A percentile compares a stretch with the other conserved stretches of the same genome.
These are phyloP conservation scores for Xylaria cubensis DNA, from an alignment of 495 filamentous ascomycete genomes.

Conservation along the genomic window DNA sequence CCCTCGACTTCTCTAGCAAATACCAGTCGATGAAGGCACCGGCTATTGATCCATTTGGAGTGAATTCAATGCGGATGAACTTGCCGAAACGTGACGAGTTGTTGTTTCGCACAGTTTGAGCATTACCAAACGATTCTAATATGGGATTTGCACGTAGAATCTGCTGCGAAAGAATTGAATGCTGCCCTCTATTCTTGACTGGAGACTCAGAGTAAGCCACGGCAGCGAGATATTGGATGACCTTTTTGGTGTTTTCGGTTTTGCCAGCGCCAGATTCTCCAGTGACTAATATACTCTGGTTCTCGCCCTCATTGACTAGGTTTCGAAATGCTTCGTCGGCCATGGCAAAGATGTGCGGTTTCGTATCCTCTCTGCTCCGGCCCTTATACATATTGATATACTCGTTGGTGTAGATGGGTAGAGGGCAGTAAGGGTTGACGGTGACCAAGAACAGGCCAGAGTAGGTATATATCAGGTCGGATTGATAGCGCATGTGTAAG, in stretches of 20 bases:
- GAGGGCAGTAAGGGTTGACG: constrained; percentile 92
- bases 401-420: constrained; percentile 96
- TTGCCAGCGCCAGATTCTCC: constrained; percentile 99
- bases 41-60: constrained; percentile 85
- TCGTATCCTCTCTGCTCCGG: constrained; percentile 85
- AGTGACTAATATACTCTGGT: constrained; percentile 97
- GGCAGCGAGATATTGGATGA: constrained; percentile 97
- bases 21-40: constrained; percentile 99
- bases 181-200: constrained; percentile 66
- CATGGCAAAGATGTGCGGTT: constrained; percentile 97
- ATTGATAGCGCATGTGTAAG: constrained; percentile 88
- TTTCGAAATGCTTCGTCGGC: constrained; percentile 98
- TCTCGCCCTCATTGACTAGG: constrained; percentile 90
- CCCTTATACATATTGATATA: constrained; percentile 98
- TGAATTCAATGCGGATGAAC: constrained; percentile 98
- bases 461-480: constrained; percentile 98
- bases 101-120: constrained; percentile 96
- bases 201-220: constrained; percentile 85
- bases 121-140: constrained; percentile 97
- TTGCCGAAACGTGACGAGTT: constrained; percentile 99
- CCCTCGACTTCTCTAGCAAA: constrained; percentile 93
- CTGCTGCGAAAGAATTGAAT: constrained; percentile 93
- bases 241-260: constrained; percentile 99
- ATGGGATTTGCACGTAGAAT: constrained; percentile 97
- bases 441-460: constrained; percentile 97